Conservation (phyloP, 78 protist species). For the Polysphondylium violaceum region DNA sequence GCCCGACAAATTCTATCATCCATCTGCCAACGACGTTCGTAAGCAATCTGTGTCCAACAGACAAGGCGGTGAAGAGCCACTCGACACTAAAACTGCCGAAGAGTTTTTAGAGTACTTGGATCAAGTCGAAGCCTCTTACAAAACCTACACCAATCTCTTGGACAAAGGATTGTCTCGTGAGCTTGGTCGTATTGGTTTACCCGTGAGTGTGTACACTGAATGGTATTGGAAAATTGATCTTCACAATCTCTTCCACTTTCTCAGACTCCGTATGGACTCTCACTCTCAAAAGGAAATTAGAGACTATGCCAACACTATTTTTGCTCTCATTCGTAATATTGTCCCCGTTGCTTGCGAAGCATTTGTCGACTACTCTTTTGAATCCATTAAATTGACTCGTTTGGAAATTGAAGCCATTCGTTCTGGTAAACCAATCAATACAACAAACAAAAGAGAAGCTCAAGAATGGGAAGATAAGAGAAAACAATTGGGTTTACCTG, state of each 20-base stretch:
- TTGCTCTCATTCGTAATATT: slow-evolving; percentile 54
- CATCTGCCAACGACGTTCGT: slow-evolving; percentile 56
- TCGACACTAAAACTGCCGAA: slow-evolving; percentile 70
- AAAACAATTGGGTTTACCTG: background rate
- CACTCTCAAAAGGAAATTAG: slow-evolving; percentile 75
- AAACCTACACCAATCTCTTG: slow-evolving; percentile 50
- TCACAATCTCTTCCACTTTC: slow-evolving; percentile 79
- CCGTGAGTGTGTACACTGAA: slow-evolving; percentile 71
- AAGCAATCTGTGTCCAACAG: slow-evolving; percentile 66
- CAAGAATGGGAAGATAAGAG: slow-evolving; percentile 50
- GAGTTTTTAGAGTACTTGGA: slow-evolving; percentile 69
- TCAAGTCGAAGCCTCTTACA: slow-evolving; percentile 54
- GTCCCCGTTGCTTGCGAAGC: slow-evolving; percentile 81
- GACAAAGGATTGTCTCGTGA: slow-evolving; percentile 67
- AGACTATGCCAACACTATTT: slow-evolving; percentile 73
- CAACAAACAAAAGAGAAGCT: slow-evolving; percentile 62
- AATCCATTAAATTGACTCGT: slow-evolving; percentile 43
- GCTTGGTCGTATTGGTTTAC: slow-evolving; percentile 70
- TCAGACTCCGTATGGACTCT: slow-evolving; percentile 61
- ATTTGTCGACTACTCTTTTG: slow-evolving; percentile 62
- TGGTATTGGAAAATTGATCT: slow-evolving; percentile 81
- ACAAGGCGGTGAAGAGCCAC: slow-evolving; percentile 75
- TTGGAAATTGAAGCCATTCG: slow-evolving; percentile 76
- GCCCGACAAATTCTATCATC: slow-evolving; percentile 80
- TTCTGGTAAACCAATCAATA: slow-evolving; percentile 60